A percentile compares a stretch with the other conserved stretches of the same genome.
phyloP scores from a whole-genome alignment of 495 filamentous ascomycete genomes.

The Pseudomonodictys pantanalensis region DNA sequence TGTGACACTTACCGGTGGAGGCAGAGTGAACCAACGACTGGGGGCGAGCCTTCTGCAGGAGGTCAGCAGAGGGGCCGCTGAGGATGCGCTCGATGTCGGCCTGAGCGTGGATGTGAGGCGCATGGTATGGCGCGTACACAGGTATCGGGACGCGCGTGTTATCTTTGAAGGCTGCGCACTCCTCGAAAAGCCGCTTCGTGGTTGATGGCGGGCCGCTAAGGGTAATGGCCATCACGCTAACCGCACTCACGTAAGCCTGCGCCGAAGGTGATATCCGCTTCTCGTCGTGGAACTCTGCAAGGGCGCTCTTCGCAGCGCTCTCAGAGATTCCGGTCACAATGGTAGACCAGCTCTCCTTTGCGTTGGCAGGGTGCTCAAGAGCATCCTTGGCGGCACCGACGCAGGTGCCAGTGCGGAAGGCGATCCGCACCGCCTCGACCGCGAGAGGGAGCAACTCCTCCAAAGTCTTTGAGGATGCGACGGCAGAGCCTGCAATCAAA shows the following conservation, averaged over 20 bases:
- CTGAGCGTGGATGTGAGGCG: slow-evolving; percentile 63
- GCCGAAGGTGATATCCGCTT: slow-evolving; percentile 60
- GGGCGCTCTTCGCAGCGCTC: slow-evolving; percentile 44
- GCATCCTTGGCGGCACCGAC: slow-evolving; percentile 53
- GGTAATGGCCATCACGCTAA: slow-evolving; percentile 65
- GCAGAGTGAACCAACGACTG: slow-evolving; percentile 41
- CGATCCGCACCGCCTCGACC: slow-evolving; percentile 67
- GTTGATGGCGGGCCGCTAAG: slow-evolving; percentile 75
- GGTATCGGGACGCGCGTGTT: slow-evolving; percentile 62
- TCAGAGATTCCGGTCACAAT: slow-evolving; percentile 49
- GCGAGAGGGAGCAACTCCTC: slow-evolving; percentile 64
- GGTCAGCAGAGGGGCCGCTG: slow-evolving; percentile 40
- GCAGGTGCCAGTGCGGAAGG: slow-evolving; percentile 67
- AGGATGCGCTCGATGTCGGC: slow-evolving; percentile 63
- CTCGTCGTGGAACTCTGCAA: slow-evolving; percentile 53
- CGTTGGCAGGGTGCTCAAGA: slow-evolving; percentile 49
- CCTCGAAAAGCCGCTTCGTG: slow-evolving; percentile 56
- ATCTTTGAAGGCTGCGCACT: slow-evolving; percentile 50
- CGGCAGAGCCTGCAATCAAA: slow-evolving; percentile 67
- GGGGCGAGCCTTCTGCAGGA: slow-evolving; percentile 40
- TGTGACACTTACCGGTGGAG: slow-evolving; percentile 41
- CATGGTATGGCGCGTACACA: slow-evolving; percentile 80
- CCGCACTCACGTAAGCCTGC: slow-evolving; percentile 70
- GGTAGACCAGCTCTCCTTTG: slow-evolving; percentile 57
- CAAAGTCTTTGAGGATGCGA: slow-evolving; percentile 65